Percentiles rank a stretch among this genome's conserved stretches.
These are phyloP conservation scores for Stachybotrys elegans DNA, from an alignment of 2,329 filamentous ascomycete genomes.

Conservation along the genomic window DNA sequence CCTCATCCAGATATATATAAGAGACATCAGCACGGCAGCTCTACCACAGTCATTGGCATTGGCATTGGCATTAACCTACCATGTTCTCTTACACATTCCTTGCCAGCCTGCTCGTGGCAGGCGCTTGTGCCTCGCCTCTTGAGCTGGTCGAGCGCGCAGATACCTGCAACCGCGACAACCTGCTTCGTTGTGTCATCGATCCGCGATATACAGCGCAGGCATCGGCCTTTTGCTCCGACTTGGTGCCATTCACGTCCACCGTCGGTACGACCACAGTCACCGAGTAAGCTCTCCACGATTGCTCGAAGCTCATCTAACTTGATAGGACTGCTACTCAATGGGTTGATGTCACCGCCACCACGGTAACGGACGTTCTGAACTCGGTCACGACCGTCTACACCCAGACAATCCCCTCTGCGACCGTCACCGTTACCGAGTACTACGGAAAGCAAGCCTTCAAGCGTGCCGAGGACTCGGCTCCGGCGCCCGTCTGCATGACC, in stretches of 20 bases:
- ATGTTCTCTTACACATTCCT: neutral
- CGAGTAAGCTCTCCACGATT: neutral
- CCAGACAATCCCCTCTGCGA: conserved; percentile 13
- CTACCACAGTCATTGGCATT: too few species aligned
- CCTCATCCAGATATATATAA: too few species aligned
- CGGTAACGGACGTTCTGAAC: conserved; percentile 4
- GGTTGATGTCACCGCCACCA: conserved; percentile 7
- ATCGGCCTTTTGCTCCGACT: conserved; percentile 13
- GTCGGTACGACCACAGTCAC: conserved; percentile 12
- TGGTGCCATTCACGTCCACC: conserved; percentile 11
- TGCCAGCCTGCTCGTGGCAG: neutral
- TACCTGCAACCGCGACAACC: conserved; percentile 15
- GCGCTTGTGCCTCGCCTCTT: neutral
- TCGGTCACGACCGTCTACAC: conserved; percentile 15
- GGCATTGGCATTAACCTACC: too few species aligned
- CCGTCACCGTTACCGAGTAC: conserved; percentile 11
- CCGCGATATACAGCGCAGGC: conserved; percentile 13
- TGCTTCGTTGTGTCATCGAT: conserved; percentile 16
- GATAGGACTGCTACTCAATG: conserved; percentile 12
- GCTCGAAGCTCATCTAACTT: neutral
- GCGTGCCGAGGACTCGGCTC: conserved; percentile 5
- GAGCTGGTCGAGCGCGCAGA: neutral
- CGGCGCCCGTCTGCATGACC: conserved; percentile 14
- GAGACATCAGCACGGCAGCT: too few species aligned
- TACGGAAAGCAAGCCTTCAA: conserved; percentile 4